These are phyloP conservation scores for Pleurotus eryngii DNA, from an alignment of 768 basidiomycete species.

Conservation along the genomic window DNA sequence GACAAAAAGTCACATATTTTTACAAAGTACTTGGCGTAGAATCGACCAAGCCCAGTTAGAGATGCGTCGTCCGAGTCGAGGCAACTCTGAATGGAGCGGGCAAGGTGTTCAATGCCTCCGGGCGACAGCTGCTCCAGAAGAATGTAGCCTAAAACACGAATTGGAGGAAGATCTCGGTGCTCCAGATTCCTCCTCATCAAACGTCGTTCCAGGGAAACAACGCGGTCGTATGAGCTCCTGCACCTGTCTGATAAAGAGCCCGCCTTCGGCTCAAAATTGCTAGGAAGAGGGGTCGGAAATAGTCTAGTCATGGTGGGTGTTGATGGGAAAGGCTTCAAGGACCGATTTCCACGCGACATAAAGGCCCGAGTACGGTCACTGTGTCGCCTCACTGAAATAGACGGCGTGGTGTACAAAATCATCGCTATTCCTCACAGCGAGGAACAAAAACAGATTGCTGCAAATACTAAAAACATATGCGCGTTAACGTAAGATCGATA, in stretches of 20 bases:
- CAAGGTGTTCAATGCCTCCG: not conserved
- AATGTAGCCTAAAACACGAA: slow-evolving; percentile 1
- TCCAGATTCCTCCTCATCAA: not conserved
- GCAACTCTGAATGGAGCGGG: not conserved
- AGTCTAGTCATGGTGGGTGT: no score
- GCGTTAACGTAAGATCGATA: no score
- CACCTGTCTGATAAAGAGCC: not conserved
- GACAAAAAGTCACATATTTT: not conserved
- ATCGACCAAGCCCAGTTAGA: not conserved
- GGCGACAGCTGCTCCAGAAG: not conserved
- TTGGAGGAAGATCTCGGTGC: not conserved
- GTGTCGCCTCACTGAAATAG: no score
- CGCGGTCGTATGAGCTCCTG: not conserved
- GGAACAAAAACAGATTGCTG: no score
- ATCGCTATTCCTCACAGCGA: no score
- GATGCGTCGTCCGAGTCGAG: not conserved
- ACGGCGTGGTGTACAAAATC: no score
- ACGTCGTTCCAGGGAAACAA: not conserved
- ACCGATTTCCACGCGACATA: no score
- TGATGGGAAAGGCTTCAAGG: no score
- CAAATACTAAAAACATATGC: no score
- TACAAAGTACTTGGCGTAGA: not conserved
- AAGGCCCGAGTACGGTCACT: no score
- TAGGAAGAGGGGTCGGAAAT: not conserved
- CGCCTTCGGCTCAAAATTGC: not conserved